A percentile compares a stretch with the other conserved stretches of the same genome.
These are phyloP conservation scores for Blastocystis sp. DNA, from an alignment of 352 stramenopile species.

Conservation along the genomic window DNA sequence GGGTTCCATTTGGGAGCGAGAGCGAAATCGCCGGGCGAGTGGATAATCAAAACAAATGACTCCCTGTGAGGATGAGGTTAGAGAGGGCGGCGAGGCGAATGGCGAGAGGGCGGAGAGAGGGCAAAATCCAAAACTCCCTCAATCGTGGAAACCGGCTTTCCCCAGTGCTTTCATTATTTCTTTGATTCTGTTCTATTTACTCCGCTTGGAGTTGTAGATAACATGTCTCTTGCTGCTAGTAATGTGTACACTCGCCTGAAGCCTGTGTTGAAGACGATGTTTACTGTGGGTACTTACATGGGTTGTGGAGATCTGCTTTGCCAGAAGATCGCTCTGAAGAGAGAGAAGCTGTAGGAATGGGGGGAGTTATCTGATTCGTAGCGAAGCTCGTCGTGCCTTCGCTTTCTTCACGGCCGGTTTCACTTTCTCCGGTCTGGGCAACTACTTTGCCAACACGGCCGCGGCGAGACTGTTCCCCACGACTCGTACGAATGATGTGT, in stretches of 20 bases:
- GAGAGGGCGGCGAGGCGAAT: not conserved
- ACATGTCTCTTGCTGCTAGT: slow-evolving; percentile 55
- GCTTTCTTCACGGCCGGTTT: slow-evolving; percentile 71
- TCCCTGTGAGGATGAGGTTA: not conserved
- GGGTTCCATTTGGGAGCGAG: not conserved
- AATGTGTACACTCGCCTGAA: slow-evolving; percentile 29
- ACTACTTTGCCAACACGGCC: slow-evolving; percentile 64
- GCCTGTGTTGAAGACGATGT: slow-evolving; percentile 28
- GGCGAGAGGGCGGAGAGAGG: not conserved
- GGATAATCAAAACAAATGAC: slow-evolving; percentile 38
- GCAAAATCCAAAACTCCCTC: not conserved
- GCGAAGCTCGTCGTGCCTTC: slow-evolving; percentile 61
- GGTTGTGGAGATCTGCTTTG: slow-evolving; percentile 66
- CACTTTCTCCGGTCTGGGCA: slow-evolving; percentile 65
- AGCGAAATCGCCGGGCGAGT: not conserved
- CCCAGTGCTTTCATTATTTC: slow-evolving; percentile 26
- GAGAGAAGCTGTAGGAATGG: slow-evolving; percentile 58
- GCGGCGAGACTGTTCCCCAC: slow-evolving; percentile 52
- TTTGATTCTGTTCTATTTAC: slow-evolving; percentile 63
- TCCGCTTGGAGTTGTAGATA: slow-evolving; percentile 73
- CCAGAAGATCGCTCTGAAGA: slow-evolving; percentile 72
- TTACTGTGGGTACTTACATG: slow-evolving; percentile 68
- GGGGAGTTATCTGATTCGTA: not conserved
- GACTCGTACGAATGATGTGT: slow-evolving; percentile 63
- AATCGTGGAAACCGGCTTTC: slow-evolving; percentile 1